Conservation (phyloP, 441 rosid genomes). For the Raphanus hybrid region DNA sequence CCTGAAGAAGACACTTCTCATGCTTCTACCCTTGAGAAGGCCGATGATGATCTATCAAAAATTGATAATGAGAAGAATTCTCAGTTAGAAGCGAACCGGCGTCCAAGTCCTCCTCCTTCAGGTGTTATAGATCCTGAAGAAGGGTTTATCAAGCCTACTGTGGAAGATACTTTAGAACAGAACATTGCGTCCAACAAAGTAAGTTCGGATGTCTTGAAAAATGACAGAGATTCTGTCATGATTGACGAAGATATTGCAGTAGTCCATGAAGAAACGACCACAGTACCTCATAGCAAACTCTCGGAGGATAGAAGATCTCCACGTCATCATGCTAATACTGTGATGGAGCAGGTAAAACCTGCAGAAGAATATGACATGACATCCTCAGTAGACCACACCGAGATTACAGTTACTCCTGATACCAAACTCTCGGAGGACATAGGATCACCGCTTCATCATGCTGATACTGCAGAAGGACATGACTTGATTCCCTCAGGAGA, state of each 20-base stretch:
- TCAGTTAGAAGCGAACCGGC: no score
- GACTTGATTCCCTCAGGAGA: slow-evolving; percentile 30
- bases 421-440: slow-evolving; percentile 15
- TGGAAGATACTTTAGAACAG: slow-evolving; percentile 33
- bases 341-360: slow-evolving; percentile 14
- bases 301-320: slow-evolving; percentile 24
- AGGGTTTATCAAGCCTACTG: slow-evolving; percentile 38
- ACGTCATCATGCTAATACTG: slow-evolving; percentile 8
- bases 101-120: slow-evolving; percentile 8
- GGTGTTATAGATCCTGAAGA: slow-evolving; percentile 41
- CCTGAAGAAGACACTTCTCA: slow-evolving; percentile 33
- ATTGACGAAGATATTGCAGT: slow-evolving; percentile 23
- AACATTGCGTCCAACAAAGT: slow-evolving; percentile 27
- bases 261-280: slow-evolving; percentile 16
- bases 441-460: slow-evolving; percentile 1
- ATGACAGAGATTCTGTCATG: slow-evolving; percentile 24
- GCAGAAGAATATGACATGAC: slow-evolving; percentile 27
- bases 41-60: slow-evolving; percentile 19
- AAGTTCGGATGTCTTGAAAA: slow-evolving; percentile 19
- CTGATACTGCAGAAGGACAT: slow-evolving; percentile 27
- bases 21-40: slow-evolving; percentile 29
- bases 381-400: slow-evolving; percentile 28
- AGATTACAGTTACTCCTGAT: slow-evolving; percentile 26
- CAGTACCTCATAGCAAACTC: slow-evolving; percentile 19
- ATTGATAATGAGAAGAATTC: not conserved